Conservation (phyloP, 2,329 filamentous ascomycete species). For the Sphaerulina populicola region DNA sequence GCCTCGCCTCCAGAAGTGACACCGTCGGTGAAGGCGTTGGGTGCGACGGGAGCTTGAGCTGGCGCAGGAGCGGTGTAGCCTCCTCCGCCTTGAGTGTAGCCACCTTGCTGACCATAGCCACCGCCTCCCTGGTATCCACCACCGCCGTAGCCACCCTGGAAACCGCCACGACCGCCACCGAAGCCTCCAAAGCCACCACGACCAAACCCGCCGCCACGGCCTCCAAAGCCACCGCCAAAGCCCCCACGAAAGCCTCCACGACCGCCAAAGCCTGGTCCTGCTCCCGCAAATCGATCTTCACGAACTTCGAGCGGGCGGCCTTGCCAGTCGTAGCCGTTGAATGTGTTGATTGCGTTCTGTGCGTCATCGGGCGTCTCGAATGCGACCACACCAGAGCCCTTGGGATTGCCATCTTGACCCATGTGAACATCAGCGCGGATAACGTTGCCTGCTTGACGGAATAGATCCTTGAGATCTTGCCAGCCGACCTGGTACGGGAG, state of each 20-base stretch:
- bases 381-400: slow-evolving; percentile 93
- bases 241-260: slow-evolving; percentile 36
- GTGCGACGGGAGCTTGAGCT: slow-evolving; percentile 40
- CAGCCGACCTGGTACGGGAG: slow-evolving; percentile 95
- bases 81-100: slow-evolving; percentile 35
- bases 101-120: slow-evolving; percentile 48
- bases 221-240: slow-evolving; percentile 32
- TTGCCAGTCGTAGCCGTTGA: slow-evolving; percentile 99
- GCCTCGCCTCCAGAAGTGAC: slow-evolving; percentile 80
- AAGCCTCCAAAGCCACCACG: slow-evolving; percentile 52
- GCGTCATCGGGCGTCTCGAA: slow-evolving; percentile 94
- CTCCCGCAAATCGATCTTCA: slow-evolving; percentile 82
- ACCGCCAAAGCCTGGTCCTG: slow-evolving; percentile 37
- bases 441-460: slow-evolving; percentile 87
- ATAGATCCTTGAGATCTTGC: slow-evolving; percentile 98
- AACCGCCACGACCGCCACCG: slow-evolving; percentile 50
- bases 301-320: slow-evolving; percentile 87
- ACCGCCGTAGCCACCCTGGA: slow-evolving; percentile 38
- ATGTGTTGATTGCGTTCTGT: slow-evolving; percentile 89
- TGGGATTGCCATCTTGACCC: slow-evolving; percentile 83
- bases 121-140: slow-evolving; percentile 50
- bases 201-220: slow-evolving; percentile 43
- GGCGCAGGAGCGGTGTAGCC: slow-evolving; percentile 38
- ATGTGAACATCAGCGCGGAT: slow-evolving; percentile 93
- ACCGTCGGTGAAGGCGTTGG: slow-evolving; percentile 90